Evolutionary conservation across 2,329 filamentous ascomycete genomes (phyloP).

Genomic region (Fusarium verticillioides): DNA sequence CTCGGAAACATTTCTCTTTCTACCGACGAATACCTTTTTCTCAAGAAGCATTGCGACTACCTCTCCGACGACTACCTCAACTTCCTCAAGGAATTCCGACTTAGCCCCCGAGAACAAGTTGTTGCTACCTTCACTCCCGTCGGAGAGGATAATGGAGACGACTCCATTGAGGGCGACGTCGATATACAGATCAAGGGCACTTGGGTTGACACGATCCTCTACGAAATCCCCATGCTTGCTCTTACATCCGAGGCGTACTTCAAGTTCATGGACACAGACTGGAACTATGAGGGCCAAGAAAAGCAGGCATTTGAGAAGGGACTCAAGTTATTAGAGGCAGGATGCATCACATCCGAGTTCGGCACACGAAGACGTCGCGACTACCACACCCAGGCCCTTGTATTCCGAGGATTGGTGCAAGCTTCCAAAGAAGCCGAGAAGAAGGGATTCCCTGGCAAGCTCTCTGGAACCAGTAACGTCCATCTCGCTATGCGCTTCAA

Average conservation of each 20-base stretch:
- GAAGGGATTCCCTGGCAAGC: constrained; percentile 74
- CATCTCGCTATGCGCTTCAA: constrained; percentile 95
- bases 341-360: constrained; percentile 93
- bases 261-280: constrained; percentile 93
- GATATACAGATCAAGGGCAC: constrained; percentile 80
- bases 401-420: constrained; percentile 85
- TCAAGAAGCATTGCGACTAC: constrained; percentile 83
- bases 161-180: constrained; percentile 78
- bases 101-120: constrained; percentile 85
- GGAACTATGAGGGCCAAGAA: constrained; percentile 88
- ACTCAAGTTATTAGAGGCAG: constrained; percentile 77
- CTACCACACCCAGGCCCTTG: constrained; percentile 93
- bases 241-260: constrained; percentile 97
- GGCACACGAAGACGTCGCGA: constrained; percentile 89
- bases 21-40: constrained; percentile 81
- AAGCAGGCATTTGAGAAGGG: constrained; percentile 88
- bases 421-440: constrained; percentile 77
- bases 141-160: constrained; percentile 67
- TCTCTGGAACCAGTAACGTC: constrained; percentile 94
- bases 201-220: constrained; percentile 96
- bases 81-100: constrained; percentile 83
- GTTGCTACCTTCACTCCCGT: constrained; percentile 71
- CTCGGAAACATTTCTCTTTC: constrained; percentile 85
- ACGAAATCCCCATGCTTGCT: constrained; percentile 94
- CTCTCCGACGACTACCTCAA: constrained; percentile 80